phyloP scores from a whole-genome alignment of 352 stramenopile species.

The Blastocystis sp. region DNA sequence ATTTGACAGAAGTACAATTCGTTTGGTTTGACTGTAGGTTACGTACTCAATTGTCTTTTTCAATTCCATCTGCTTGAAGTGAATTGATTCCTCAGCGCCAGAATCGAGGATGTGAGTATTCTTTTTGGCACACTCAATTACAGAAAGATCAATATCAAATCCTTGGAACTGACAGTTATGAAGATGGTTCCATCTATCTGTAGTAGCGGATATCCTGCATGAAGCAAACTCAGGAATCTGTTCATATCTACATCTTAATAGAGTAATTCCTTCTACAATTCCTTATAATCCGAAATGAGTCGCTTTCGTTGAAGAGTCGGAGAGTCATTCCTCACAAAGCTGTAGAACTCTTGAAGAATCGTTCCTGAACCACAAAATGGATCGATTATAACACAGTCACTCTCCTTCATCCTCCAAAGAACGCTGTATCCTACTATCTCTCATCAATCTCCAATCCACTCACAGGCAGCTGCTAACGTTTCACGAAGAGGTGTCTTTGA shows the following conservation, averaged over 20 bases:
- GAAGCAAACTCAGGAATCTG: no score
- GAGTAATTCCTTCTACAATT: background rate
- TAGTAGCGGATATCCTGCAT: no score
- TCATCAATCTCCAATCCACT: background rate
- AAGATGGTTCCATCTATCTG: background rate
- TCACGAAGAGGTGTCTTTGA: background rate
- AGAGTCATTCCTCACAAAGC: background rate
- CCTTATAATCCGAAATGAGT: background rate
- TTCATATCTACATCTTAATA: no score
- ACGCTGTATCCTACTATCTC: background rate
- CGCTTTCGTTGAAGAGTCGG: background rate
- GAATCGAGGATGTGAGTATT: background rate
- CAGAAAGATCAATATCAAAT: background rate
- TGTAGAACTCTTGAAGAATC: background rate
- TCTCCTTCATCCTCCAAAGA: background rate
- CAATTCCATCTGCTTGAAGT: background rate
- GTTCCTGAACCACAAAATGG: slow-evolving; percentile 35
- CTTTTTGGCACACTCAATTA: background rate
- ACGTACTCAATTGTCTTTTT: background rate
- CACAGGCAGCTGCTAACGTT: slow-evolving; percentile 12
- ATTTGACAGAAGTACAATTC: slow-evolving; percentile 18
- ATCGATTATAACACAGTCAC: background rate
- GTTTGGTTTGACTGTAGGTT: background rate
- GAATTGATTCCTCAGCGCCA: background rate
- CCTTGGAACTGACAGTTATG: background rate